These are phyloP conservation scores for Allantophomopsis cytisporea DNA, from an alignment of 2,329 filamentous ascomycete species.

Conservation along the genomic window DNA sequence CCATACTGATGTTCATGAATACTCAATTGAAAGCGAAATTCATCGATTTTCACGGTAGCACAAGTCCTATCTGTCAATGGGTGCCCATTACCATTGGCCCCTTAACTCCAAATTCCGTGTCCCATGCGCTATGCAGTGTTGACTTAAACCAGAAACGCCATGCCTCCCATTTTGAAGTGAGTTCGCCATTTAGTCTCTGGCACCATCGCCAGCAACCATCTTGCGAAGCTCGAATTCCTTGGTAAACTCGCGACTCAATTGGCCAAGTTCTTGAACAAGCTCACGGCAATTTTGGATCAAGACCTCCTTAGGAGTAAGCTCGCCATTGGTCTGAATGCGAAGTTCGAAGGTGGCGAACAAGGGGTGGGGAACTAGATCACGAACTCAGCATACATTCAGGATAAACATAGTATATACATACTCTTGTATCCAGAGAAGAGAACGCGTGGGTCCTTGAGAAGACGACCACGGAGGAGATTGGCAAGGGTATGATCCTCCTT, in stretches of 20 bases:
- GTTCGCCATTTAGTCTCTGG: background rate
- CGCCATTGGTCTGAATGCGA: constrained; percentile 84
- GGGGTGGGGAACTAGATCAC: constrained; percentile 21
- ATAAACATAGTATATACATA: constrained; percentile 27
- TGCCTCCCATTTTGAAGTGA: too few relatives aligned
- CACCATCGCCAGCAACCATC: constrained; percentile 44
- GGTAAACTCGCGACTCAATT: constrained; percentile 76
- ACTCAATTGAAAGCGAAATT: too few relatives aligned
- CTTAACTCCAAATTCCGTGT: too few relatives aligned
- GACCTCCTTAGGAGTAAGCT: constrained; percentile 78
- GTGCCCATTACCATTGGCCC: too few relatives aligned
- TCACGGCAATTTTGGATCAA: constrained; percentile 70
- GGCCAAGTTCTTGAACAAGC: constrained; percentile 67
- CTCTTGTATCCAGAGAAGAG: constrained; percentile 88
- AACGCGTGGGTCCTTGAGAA: constrained; percentile 74
- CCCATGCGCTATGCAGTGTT: too few relatives aligned
- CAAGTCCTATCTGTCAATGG: too few relatives aligned
- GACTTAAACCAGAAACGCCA: too few relatives aligned
- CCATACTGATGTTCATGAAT: too few relatives aligned
- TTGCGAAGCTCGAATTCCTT: constrained; percentile 84
- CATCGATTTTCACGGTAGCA: too few relatives aligned
- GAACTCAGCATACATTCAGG: background rate
- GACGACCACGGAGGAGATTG: constrained; percentile 75
- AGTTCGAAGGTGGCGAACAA: constrained; percentile 45
- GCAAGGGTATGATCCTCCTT: constrained; percentile 96